A percentile compares a stretch with the other conserved stretches of the same genome.
Evolutionary conservation across 305 asterid species (phyloP).

Genomic region (Solanum hybrid): DNA sequence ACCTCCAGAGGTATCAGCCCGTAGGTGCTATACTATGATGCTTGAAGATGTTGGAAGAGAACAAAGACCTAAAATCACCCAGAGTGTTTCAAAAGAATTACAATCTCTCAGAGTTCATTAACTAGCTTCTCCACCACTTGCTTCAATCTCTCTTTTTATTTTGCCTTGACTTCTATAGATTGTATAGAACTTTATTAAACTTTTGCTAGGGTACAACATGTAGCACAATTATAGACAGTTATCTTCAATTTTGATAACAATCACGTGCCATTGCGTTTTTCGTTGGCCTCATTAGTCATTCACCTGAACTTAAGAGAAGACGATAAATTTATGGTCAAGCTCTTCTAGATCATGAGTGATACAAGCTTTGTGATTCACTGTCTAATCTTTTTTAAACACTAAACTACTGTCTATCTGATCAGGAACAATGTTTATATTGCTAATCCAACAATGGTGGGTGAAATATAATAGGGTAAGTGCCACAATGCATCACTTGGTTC

Average conservation of each 20-base stretch:
- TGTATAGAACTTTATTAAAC: background rate
- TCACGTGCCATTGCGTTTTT: background rate
- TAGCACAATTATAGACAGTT: background rate
- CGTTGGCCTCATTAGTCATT: background rate
- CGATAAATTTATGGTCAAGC: background rate
- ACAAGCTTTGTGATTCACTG: background rate
- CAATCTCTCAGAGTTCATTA: background rate
- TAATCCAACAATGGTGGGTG: background rate
- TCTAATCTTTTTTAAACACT: background rate
- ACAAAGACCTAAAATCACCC: background rate
- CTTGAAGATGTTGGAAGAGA: background rate
- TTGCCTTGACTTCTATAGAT: background rate
- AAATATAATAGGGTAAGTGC: background rate
- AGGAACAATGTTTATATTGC: background rate
- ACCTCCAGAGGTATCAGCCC: background rate
- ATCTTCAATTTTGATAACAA: background rate
- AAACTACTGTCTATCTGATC: background rate
- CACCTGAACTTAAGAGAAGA: background rate
- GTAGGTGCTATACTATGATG: background rate
- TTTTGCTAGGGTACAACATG: background rate
- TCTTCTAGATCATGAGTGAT: background rate
- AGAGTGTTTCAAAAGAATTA: background rate
- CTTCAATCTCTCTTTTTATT: background rate
- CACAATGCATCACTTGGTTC: slow-evolving; percentile 4
- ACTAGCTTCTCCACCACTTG: background rate